Evolutionary conservation across 495 filamentous ascomycete genomes (phyloP), one percentile per base, ranked within the genome.

Genomic region (Penicillium paradoxum): DNA sequence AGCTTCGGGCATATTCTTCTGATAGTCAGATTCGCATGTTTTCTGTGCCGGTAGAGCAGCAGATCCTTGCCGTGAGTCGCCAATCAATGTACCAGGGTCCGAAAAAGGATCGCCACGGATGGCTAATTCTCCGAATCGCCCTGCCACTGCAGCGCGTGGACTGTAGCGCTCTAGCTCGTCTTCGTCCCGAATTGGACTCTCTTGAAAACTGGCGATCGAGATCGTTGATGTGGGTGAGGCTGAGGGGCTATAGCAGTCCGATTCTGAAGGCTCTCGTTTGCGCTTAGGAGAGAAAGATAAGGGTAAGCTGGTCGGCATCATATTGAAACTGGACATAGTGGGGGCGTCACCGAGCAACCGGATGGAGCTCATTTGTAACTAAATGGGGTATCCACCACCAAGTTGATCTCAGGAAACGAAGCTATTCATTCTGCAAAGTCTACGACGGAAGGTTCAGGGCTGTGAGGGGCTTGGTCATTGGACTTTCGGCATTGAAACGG

Each of bases 101-200:
- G 66, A 48, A 38, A 69, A 39, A 34, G 47, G 58, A 51, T 75
- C 69, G 54, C 79, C 75, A 53, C 74, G 79, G 42, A 88, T 68
- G 33, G 76, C 79, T 29, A 89, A 71, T 41, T 82, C 76, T 54
- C 80, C 78, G 58, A 90, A 83, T 49, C 79, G 74, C 56, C 82
- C 78, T 53, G 81, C 83, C 46, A 89, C 83, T 30, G 70, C 78
- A 13, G 81, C 79, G 54, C 81, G 77, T 25, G 87, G 85, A 60
- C 86, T 89, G 48, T 70, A 60, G 42, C 67, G 57, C 22, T 69
- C 71, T 14, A 64, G 52, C 41, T 74, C 71, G 21, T 65, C 60
- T 29, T 68, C 64, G 43, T 74, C 71, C 19, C 58, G 60, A 22
- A 75, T 39, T 38, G 58, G 62, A 34, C 54, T 42, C 42, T 76